These are phyloP conservation scores for Hsuehochloa calcarea DNA, from an alignment of 176 grass and related monocot genomes.

Conservation along the genomic window DNA sequence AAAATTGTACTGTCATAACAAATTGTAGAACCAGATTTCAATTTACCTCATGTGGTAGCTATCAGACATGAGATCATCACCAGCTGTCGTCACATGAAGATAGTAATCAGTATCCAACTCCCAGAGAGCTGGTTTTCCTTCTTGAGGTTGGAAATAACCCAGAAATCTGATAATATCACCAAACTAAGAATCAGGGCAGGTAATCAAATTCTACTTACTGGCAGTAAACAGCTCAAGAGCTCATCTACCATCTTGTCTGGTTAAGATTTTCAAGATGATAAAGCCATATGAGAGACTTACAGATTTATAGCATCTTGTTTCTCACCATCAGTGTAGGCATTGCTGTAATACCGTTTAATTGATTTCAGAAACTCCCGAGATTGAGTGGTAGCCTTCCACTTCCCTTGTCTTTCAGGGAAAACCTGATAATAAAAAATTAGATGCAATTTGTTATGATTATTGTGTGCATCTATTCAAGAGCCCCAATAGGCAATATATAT, in stretches of 20 bases:
- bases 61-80: slow-evolving; percentile 55
- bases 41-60: slow-evolving; percentile 55
- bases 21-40: not conserved
- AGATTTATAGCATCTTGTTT: slow-evolving; percentile 99
- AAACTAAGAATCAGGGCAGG: slow-evolving; percentile 34
- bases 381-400: slow-evolving; percentile 97
- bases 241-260: not conserved
- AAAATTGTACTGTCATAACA: not conserved
- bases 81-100: slow-evolving; percentile 82
- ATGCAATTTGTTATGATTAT: too few relatives aligned
- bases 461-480: too few relatives aligned
- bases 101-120: slow-evolving; percentile 98
- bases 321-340: slow-evolving; percentile 95
- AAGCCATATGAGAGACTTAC: slow-evolving; percentile 46
- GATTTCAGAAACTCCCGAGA: slow-evolving; percentile 95
- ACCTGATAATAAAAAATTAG: slow-evolving; percentile 56
- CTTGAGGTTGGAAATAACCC: slow-evolving; percentile 93
- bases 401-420: slow-evolving; percentile 95
- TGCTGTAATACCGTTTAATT: slow-evolving; percentile 95
- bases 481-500: too few relatives aligned
- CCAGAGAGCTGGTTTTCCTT: slow-evolving; percentile 96
- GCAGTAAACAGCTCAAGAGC: slow-evolving; percentile 36
- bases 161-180: slow-evolving; percentile 70
- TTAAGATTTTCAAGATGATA: slow-evolving; percentile 23
- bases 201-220: slow-evolving; percentile 9